These are phyloP conservation scores for Cenococcum geophilum DNA, from an alignment of 495 filamentous ascomycete genomes.

Conservation along the genomic window DNA sequence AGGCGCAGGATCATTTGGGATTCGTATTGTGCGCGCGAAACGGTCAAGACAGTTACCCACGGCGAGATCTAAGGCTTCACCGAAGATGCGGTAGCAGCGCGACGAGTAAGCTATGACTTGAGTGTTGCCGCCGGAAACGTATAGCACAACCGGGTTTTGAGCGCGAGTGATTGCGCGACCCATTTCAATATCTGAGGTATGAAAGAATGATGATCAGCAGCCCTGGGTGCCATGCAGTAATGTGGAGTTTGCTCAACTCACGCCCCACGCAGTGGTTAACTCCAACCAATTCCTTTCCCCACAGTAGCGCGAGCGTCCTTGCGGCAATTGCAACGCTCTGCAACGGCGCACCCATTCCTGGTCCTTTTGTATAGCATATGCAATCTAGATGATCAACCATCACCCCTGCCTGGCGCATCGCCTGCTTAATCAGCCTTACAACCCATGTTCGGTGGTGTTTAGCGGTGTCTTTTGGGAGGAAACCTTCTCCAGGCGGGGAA, in stretches of 20 bases:
- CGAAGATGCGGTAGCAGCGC: constrained; percentile 93
- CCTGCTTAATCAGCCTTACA: constrained; percentile 67
- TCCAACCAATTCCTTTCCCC: constrained; percentile 79
- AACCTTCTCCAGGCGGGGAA: constrained; percentile 87
- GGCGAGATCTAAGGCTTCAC: constrained; percentile 93
- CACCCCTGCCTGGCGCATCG: constrained; percentile 62
- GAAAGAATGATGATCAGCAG: constrained; percentile 1
- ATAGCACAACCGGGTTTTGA: constrained; percentile 86
- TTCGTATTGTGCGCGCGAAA: constrained; percentile 83
- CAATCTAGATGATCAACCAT: constrained; percentile 65
- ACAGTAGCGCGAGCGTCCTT: constrained; percentile 73
- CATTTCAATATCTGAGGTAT: constrained; percentile 78
- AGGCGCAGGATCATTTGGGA: constrained; percentile 91
- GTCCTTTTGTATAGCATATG: constrained; percentile 92
- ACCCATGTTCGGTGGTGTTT: constrained; percentile 84
- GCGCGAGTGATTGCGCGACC: constrained; percentile 88
- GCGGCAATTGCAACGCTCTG: constrained; percentile 82
- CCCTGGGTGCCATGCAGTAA: not conserved
- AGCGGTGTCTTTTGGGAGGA: constrained; percentile 93
- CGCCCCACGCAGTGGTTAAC: constrained; percentile 98
- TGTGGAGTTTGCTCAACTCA: constrained; percentile 39
- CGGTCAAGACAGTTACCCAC: constrained; percentile 96
- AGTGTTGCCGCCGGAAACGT: constrained; percentile 94
- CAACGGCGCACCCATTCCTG: constrained; percentile 95
- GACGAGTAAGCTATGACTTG: constrained; percentile 96